Percentiles rank a stretch among this genome's conserved stretches.
phyloP scores from a whole-genome alignment of 352 stramenopile genomes.

The Globisporangium takayamanum region DNA sequence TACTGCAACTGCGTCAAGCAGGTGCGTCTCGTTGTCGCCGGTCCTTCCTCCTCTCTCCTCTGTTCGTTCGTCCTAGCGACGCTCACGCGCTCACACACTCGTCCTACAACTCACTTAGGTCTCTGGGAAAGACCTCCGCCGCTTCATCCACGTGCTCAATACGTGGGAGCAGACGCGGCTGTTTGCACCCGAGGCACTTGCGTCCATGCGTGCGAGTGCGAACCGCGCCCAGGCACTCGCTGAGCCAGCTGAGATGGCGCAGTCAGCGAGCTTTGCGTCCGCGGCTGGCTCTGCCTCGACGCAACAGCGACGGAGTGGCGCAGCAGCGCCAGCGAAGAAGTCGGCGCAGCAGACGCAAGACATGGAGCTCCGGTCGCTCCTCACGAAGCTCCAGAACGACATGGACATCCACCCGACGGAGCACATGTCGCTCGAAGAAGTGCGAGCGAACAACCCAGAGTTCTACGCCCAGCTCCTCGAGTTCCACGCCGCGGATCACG shows the following conservation, averaged over 20 bases:
- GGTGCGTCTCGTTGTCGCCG: slow-evolving; percentile 23
- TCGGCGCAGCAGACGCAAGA: slow-evolving; percentile 40
- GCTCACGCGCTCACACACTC: no score
- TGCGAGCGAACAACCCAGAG: slow-evolving; percentile 77
- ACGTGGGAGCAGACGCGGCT: slow-evolving; percentile 71
- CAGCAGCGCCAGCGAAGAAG: slow-evolving; percentile 4
- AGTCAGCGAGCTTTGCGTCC: slow-evolving; percentile 47
- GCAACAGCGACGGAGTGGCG: slow-evolving; percentile 11
- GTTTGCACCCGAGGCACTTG: slow-evolving; percentile 46
- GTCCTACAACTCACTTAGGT: slow-evolving; percentile 24
- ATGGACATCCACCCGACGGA: slow-evolving; percentile 84
- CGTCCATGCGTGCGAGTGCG: slow-evolving; percentile 60
- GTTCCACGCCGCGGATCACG: slow-evolving; percentile 34
- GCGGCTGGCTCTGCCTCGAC: slow-evolving; percentile 17
- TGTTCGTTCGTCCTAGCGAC: no score
- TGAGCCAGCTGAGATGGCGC: slow-evolving; percentile 28
- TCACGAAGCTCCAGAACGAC: slow-evolving; percentile 84
- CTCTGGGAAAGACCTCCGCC: slow-evolving; percentile 69
- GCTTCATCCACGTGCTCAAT: slow-evolving; percentile 82
- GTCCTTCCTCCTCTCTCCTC: neutral
- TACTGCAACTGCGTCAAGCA: slow-evolving; percentile 84
- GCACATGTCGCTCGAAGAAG: slow-evolving; percentile 83
- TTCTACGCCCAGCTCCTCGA: slow-evolving; percentile 80
- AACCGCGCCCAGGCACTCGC: slow-evolving; percentile 47
- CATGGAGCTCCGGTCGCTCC: slow-evolving; percentile 70